phyloP scores from a whole-genome alignment of 495 filamentous ascomycete species.

The Hypoxylon lienhwacheense region DNA sequence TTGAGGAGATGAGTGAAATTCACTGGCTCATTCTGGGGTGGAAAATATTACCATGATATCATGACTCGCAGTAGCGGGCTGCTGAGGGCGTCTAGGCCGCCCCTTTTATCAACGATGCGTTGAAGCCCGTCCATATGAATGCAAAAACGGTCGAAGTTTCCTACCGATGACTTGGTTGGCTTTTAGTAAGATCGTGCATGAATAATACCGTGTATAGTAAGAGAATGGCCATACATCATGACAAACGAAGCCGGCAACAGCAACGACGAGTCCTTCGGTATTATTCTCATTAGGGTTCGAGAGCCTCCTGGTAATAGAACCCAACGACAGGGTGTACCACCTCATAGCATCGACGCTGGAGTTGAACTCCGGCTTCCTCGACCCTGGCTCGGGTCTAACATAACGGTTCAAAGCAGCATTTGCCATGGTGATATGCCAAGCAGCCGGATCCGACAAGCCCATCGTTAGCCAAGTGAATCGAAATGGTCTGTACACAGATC shows the following conservation, averaged over 20 bases:
- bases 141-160: conserved; percentile 30
- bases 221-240: conserved; percentile 29
- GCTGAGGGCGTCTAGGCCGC: conserved; percentile 24
- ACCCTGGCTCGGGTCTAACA: not conserved
- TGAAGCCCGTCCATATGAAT: conserved; percentile 33
- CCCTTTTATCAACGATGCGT: conserved; percentile 28
- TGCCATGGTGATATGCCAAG: conserved; percentile 35
- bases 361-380: conserved; percentile 12
- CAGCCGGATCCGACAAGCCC: conserved; percentile 29
- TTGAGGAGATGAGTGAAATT: not conserved
- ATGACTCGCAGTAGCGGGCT: conserved; percentile 29
- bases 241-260: conserved; percentile 33
- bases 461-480: conserved; percentile 32
- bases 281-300: conserved; percentile 19
- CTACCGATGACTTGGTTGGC: conserved; percentile 18
- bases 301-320: conserved; percentile 28
- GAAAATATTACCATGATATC: conserved; percentile 33
- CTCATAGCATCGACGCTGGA: conserved; percentile 28
- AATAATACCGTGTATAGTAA: not conserved
- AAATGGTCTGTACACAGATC: conserved; percentile 25
- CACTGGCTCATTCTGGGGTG: not conserved
- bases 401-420: conserved; percentile 23
- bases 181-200: conserved; percentile 3
- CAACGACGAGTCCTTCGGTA: conserved; percentile 30
- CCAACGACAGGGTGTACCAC: conserved; percentile 34